Evolutionary conservation across 768 basidiomycete species (phyloP).

Genomic region (Termitomyces sp.): DNA sequence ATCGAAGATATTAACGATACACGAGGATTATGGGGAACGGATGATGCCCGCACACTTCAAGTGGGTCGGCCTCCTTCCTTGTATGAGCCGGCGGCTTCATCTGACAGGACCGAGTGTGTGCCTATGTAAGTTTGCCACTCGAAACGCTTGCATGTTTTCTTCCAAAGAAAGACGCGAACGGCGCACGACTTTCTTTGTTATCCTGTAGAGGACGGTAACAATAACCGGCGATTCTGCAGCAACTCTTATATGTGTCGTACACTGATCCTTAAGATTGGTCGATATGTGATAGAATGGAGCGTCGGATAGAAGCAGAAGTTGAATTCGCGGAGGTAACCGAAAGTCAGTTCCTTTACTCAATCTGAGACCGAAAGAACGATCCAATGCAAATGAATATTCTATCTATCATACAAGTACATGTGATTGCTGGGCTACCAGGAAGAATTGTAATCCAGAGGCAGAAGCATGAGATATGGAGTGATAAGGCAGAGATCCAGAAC

Average conservation of each 20-base stretch:
- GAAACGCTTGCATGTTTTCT: background rate
- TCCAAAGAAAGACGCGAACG: background rate
- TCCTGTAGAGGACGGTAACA: background rate
- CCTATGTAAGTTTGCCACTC: background rate
- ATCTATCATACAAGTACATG: conserved; percentile 5
- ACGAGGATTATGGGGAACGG: background rate
- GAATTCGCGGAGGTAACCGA: background rate
- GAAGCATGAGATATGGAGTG: background rate
- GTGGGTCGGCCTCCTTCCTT: background rate
- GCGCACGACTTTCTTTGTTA: too few relatives aligned
- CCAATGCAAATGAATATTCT: background rate
- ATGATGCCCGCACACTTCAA: background rate
- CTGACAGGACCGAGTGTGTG: background rate
- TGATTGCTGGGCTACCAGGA: background rate
- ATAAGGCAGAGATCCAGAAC: conserved; percentile 1
- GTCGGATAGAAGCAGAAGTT: too few relatives aligned
- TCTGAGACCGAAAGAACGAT: background rate
- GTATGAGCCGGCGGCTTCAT: background rate
- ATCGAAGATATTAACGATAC: background rate
- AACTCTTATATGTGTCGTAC: background rate
- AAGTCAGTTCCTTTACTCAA: background rate
- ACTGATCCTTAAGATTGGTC: background rate
- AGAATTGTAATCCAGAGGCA: background rate
- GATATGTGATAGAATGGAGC: too few relatives aligned
- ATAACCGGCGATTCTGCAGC: background rate